Percentiles rank a stretch among this genome's conserved stretches.
phyloP scores from a whole-genome alignment of 2,329 filamentous ascomycete species.

The Ceratocystis ficicola region DNA sequence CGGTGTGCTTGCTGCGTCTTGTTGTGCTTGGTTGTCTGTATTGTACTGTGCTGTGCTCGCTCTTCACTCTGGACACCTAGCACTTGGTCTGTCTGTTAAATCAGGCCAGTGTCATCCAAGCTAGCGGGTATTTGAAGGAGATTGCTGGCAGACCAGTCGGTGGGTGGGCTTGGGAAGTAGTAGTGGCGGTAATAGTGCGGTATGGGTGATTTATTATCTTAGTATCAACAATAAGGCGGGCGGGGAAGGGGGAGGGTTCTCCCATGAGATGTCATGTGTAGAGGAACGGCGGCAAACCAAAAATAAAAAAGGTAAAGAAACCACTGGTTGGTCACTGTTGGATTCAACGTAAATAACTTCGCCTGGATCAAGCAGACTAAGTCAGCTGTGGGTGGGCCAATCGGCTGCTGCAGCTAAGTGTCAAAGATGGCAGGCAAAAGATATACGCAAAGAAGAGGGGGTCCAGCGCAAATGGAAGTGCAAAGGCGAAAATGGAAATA shows the following conservation, averaged over 20 bases:
- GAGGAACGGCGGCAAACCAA: not conserved
- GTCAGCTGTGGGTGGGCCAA: not conserved
- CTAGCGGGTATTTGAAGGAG: too few relatives aligned
- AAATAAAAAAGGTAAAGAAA: not conserved
- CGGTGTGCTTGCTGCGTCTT: too few relatives aligned
- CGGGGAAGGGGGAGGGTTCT: too few relatives aligned
- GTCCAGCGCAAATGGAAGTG: not conserved
- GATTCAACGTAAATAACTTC: not conserved
- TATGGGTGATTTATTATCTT: too few relatives aligned
- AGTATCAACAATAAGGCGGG: too few relatives aligned
- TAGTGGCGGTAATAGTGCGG: too few relatives aligned
- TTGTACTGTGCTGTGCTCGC: too few relatives aligned
- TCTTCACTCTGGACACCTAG: not conserved
- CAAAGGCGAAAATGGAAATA: not conserved
- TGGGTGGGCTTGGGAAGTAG: too few relatives aligned
- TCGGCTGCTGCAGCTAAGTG: constrained; percentile 9
- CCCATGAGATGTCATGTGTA: not conserved
- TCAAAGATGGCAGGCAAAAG: not conserved
- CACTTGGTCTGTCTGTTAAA: too few relatives aligned
- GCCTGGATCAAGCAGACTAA: not conserved
- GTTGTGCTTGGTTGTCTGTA: too few relatives aligned
- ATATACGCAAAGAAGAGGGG: not conserved
- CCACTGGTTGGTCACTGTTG: not conserved
- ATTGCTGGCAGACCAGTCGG: too few relatives aligned
- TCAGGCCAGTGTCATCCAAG: too few relatives aligned